Base-by-base conservation (phyloP, 495 filamentous ascomycete genomes). In the Aspergillus bertholletiae region DNA sequence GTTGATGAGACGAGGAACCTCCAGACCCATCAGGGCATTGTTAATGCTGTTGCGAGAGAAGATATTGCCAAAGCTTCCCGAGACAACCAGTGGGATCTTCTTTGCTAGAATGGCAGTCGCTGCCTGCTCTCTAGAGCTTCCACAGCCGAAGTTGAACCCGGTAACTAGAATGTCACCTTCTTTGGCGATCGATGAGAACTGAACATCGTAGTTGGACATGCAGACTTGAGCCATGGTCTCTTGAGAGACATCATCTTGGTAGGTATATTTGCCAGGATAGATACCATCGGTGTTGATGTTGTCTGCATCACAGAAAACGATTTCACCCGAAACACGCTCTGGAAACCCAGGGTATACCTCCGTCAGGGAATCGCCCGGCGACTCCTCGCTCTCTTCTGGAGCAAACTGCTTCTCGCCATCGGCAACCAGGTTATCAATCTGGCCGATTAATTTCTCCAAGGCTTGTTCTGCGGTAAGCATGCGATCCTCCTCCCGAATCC, bases 91-190 rank as follows among this genome's bases (percentile, higher is more conserved):
- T 0, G 84, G 88, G 50, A 97, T 95, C 57, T 87, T 65, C 69
- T 88, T 90, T 0, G 93, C 93, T 0, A 96, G 78, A 49, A 97
- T 88, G 1, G 92, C 86, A 0, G 93, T 96, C 0, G 92, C 91
- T 2, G 91, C 91, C 69, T 97, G 93, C 62, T 97, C 92, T 28
- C 92, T 73, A 0, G 85, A 90, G 55, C 69, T 78, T 3, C 91
- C 93, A 58, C 88, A 92, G 26, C 93, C 92, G 59, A 97, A 96
- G 76, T 96, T 96, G 77, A 87, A 96, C 7, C 92, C 92, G 0
- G 84, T 66, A 7, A 97, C 90, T 0, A 97, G 78, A 57, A 97
- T 87, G 61, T 97, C 92, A 15, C 84, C 84, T 0, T 75, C 55
- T 45, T 78, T 76, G 21, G 87, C 83, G 34, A 85, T 72, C 0